phyloP scores from a whole-genome alignment of 1,139 yeast genomes.

The Sugiyamaella neomexicana region DNA sequence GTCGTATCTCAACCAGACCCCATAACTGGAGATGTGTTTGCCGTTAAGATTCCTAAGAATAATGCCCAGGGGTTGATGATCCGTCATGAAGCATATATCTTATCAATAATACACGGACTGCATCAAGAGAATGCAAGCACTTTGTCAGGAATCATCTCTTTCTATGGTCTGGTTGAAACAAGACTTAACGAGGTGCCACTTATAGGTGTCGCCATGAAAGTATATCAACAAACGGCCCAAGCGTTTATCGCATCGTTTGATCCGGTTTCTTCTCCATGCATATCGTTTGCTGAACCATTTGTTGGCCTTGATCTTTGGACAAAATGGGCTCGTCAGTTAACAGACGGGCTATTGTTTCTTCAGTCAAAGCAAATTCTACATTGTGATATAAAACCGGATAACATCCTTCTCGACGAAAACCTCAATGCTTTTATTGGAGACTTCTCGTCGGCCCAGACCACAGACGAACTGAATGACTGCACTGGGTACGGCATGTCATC shows the following conservation, averaged over 20 bases:
- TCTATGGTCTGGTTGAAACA: slow-evolving; percentile 22
- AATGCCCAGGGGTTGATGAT: slow-evolving; percentile 18
- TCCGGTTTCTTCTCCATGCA: slow-evolving; percentile 1
- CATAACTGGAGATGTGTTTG: slow-evolving; percentile 18
- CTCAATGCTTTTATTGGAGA: slow-evolving; percentile 27
- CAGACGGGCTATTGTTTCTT: slow-evolving; percentile 56
- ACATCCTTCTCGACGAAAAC: slow-evolving; percentile 63
- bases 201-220: slow-evolving; percentile 21
- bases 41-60: slow-evolving; percentile 24
- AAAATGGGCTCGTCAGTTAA: slow-evolving; percentile 48
- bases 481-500: slow-evolving; percentile 13
- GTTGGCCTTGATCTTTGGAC: slow-evolving; percentile 25
- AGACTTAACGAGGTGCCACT: slow-evolving; percentile 15
- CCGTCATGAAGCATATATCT: slow-evolving; percentile 24
- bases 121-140: slow-evolving; percentile 1
- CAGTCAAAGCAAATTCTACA: slow-evolving; percentile 61
- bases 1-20: slow-evolving; percentile 17
- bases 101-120: slow-evolving; percentile 15
- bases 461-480: neutral
- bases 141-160: slow-evolving; percentile 22
- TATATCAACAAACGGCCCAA: slow-evolving; percentile 25
- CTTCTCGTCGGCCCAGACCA: slow-evolving; percentile 29
- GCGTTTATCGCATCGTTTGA: slow-evolving; percentile 15
- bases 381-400: slow-evolving; percentile 89
- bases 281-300: slow-evolving; percentile 17